Evolutionary conservation across 1,284 basidiomycete species (phyloP).

Genomic region (Puccinia polysora): DNA sequence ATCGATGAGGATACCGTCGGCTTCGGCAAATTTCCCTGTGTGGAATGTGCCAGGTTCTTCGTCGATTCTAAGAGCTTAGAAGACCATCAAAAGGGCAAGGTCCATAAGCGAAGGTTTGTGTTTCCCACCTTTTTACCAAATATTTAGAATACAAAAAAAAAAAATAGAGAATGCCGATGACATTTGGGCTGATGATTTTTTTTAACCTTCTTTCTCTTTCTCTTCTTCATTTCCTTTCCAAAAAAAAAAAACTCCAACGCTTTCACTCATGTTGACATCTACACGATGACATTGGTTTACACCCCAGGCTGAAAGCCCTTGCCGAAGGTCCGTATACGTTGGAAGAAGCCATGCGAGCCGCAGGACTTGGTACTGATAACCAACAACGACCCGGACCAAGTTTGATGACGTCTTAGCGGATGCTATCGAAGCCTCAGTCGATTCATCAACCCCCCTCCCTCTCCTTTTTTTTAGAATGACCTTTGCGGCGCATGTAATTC

Average conservation of each 20-base stretch:
- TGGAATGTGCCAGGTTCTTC: conserved; percentile 41
- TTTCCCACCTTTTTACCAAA: not conserved
- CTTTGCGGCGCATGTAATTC: no score
- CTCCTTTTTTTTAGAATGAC: no score
- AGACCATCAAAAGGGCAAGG: conserved; percentile 29
- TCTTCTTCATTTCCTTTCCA: not conserved
- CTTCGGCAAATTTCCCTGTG: conserved; percentile 29
- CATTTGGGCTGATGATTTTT: not conserved
- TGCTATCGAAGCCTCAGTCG: no score
- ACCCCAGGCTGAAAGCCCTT: conserved; percentile 29
- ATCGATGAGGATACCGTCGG: conserved; percentile 39
- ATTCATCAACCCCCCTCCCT: no score
- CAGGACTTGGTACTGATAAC: conserved; percentile 37
- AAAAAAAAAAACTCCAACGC: not conserved
- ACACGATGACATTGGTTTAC: not conserved
- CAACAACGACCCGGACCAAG: conserved; percentile 27
- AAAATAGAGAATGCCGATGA: not conserved
- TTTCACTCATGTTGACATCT: not conserved
- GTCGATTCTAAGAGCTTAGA: conserved; percentile 21
- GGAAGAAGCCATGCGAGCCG: conserved; percentile 43
- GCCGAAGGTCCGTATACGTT: conserved; percentile 33
- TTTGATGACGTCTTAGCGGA: not conserved
- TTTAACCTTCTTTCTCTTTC: not conserved
- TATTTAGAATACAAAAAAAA: not conserved
- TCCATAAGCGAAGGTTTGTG: conserved; percentile 41